Evolutionary conservation across 345 rosid genomes (phyloP).

Genomic region (Fremontodendron californicum): DNA sequence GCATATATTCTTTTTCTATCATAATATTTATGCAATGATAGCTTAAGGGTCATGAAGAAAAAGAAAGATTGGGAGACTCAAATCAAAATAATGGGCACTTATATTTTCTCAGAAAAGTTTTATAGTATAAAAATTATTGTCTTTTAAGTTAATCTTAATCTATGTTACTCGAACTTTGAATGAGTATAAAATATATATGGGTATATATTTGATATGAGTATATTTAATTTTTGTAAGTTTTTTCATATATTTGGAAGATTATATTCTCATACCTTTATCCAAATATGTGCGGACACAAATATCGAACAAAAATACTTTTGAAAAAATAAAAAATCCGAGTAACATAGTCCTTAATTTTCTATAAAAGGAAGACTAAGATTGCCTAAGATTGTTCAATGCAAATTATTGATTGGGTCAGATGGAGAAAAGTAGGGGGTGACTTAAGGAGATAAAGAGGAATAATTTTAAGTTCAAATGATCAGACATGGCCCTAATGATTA

Average conservation of each 20-base stretch:
- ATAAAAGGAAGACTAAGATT: background rate
- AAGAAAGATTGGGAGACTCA: background rate
- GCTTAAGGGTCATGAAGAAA: background rate
- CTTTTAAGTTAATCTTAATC: too few relatives aligned
- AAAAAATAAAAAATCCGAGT: too few relatives aligned
- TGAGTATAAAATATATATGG: too few relatives aligned
- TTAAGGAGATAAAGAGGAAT: constrained; percentile 16
- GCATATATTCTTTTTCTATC: background rate
- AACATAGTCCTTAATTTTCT: background rate
- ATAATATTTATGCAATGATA: background rate
- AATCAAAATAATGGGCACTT: background rate
- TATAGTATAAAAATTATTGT: too few relatives aligned
- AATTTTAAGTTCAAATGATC: constrained; percentile 17
- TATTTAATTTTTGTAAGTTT: too few relatives aligned
- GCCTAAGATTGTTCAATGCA: too few relatives aligned
- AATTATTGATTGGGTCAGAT: background rate
- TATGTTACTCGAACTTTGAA: too few relatives aligned
- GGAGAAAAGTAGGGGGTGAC: constrained; percentile 1
- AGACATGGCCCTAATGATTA: constrained; percentile 30
- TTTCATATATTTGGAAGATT: too few relatives aligned
- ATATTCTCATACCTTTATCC: too few relatives aligned
- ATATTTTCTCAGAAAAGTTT: background rate
- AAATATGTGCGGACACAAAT: too few relatives aligned
- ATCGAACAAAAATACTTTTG: too few relatives aligned
- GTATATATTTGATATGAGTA: too few relatives aligned